These are phyloP conservation scores for Somion occarium DNA, from an alignment of 1,284 basidiomycete genomes.

Conservation along the genomic window DNA sequence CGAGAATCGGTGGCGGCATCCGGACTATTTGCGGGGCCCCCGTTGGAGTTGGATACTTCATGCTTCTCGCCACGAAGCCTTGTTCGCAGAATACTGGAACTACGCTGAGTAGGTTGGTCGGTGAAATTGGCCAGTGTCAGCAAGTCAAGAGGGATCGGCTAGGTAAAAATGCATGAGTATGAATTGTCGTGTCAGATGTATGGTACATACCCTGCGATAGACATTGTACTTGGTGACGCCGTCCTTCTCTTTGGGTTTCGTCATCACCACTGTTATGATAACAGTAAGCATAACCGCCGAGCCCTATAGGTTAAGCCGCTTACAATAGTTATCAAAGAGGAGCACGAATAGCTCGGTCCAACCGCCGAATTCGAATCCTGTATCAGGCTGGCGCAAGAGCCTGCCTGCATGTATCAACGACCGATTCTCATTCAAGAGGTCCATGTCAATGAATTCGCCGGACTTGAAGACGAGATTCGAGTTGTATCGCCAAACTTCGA, in stretches of 20 bases:
- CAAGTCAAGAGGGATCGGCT: conserved; percentile 90
- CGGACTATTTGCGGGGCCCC: conserved; percentile 31
- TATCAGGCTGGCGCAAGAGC: conserved; percentile 80
- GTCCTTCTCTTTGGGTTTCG: conserved; percentile 75
- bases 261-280: conserved; percentile 70
- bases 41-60: conserved; percentile 26
- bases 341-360: conserved; percentile 87
- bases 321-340: conserved; percentile 91
- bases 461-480: conserved; percentile 75
- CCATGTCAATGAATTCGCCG: conserved; percentile 81
- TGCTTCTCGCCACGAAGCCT: conserved; percentile 36
- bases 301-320: no score
- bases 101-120: conserved; percentile 65
- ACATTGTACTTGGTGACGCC: conserved; percentile 74
- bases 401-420: conserved; percentile 81
- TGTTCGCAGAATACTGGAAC: conserved; percentile 54
- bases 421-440: conserved; percentile 77
- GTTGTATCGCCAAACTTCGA: conserved; percentile 83
- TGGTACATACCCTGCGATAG: conserved; percentile 64
- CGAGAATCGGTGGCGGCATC: conserved; percentile 58
- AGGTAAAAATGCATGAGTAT: background rate
- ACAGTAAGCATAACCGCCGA: background rate
- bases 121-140: conserved; percentile 78
- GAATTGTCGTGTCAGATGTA: background rate
- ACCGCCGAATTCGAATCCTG: conserved; percentile 72